Base-by-base conservation (phyloP, 2,329 filamentous ascomycete genomes). In the Elsinoe arachidis region DNA sequence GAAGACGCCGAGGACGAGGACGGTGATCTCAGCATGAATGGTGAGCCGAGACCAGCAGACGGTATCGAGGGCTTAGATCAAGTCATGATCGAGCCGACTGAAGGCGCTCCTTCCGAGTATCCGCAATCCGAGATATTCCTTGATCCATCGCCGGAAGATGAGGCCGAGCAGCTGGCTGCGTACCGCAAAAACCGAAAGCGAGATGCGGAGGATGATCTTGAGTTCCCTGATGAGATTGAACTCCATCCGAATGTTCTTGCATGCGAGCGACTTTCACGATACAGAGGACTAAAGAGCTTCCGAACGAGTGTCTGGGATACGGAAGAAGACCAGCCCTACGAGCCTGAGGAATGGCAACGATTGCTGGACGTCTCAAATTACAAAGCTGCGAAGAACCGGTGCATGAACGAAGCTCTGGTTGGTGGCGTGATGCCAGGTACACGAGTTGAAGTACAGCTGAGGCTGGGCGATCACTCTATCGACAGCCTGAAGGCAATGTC, bases 201-300 rank as follows among this genome's bases (percentile, higher is more conserved):
- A 21, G 92, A 96, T 64, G 89, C 84, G 3, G 82, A 91, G 52
- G 91, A 97, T 12, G 93, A 99, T 70, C 82, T 88, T 56, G 92
- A 97, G 70, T 99, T 97, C 71, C 93, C 93, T 0, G 93, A 99
- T 63, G 93, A 99, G 72, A 93, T 99, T 58, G 95, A 99, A 71
- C 77, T 99, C 55, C 89, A 88, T 63, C 93, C 95, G 0, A 82
- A 92, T 55, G 89, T 95, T 2, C 78, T 89, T 44, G 93, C 93
- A 0, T 78, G 89, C 54, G 93, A 99, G 73, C 81, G 93, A 44
- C 76, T 99, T 56, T 83, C 87, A 7, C 83, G 88, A 59, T 99
- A 96, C 73, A 81, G 93, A 67, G 93, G 93, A 41, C 74, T 99
- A 63, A 99, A 97, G 79, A 96, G 88, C 69, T 73, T 97, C 60